Base-by-base conservation (phyloP, 345 rosid species). In the Eucalyptus lansdowneana region DNA sequence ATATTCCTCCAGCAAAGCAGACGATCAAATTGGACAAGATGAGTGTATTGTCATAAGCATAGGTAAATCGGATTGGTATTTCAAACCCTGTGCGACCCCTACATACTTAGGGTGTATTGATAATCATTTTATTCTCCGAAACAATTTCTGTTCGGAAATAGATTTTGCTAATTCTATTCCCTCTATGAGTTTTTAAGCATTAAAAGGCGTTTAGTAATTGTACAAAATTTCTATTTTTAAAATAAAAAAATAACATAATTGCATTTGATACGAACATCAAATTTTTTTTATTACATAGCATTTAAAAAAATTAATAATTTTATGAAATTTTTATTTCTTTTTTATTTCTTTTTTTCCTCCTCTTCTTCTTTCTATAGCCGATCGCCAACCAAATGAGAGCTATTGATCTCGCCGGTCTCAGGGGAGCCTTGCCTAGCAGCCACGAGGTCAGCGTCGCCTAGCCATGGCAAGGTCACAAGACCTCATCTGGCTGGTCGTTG, bases 361-460 rank as follows among this genome's bases (percentile, higher is more conserved):
- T 16, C 1, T 50, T 50, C 54, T 50, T 15, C 1, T 50, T 6
- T 16, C 4, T 16, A 0, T 50, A 50, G 54, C 21, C 4, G 0
- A 50, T 1, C 0, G 54, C 1, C 3, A 4, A 0, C 8, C 54
- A 16, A 7, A 51, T 0, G 54, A 51, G 22, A 51, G 22, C 54
- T 0, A 0, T 0, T 0, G 9, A 51, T 17, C 2, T 51, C 2
- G 0, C 0, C 54, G 0, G 22, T 0, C 54, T 51, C 4, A 2
- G 1, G 54, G 54, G 54, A 51, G 0, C 54, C 9, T 51, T 0
- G 0, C 54, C 54, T 3, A 17, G 54, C 0, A 0, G 0, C 54
- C 54, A 0, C 2, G 0, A 51, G 54, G 0, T 17, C 54, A 0
- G 22, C 22, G 4, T 17, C 0, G 0, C 0, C 54, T 16, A 51